Evolutionary conservation across 352 stramenopile species (phyloP).

Genomic region (Phytopythium chamaehyphon): DNA sequence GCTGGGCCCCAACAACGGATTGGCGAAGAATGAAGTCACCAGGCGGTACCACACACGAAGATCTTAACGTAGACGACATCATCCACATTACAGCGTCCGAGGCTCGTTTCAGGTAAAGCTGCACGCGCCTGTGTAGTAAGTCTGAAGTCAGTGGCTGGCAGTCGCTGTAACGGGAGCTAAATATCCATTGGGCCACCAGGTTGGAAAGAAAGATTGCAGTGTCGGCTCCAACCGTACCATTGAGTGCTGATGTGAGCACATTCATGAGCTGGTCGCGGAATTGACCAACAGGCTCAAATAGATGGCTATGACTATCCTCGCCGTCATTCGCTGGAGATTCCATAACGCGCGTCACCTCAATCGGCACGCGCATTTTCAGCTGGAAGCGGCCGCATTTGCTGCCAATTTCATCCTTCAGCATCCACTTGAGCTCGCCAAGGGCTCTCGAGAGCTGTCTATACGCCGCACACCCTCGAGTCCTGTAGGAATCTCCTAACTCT

Average conservation of each 20-base stretch:
- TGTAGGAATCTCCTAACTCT: background rate
- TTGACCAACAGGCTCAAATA: no score
- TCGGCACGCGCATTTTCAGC: background rate
- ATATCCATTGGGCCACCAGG: slow-evolving; percentile 57
- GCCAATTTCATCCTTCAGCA: slow-evolving; percentile 16
- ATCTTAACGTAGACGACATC: slow-evolving; percentile 17
- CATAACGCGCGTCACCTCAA: background rate
- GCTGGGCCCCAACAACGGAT: slow-evolving; percentile 39
- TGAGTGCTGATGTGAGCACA: no score
- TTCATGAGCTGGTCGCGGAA: no score
- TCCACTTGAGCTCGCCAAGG: slow-evolving; percentile 31
- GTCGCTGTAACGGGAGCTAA: slow-evolving; percentile 10
- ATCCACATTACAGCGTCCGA: slow-evolving; percentile 33
- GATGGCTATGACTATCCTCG: no score
- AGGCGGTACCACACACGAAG: slow-evolving; percentile 31
- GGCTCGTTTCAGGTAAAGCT: slow-evolving; percentile 31
- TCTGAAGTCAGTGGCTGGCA: background rate
- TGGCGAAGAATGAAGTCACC: slow-evolving; percentile 60
- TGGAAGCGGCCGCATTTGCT: background rate
- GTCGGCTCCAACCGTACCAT: no score
- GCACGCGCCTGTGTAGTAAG: slow-evolving; percentile 19
- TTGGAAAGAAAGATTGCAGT: background rate
- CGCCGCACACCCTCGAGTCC: background rate
- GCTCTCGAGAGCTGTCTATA: slow-evolving; percentile 26
- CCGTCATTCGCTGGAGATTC: no score